These are phyloP conservation scores for Stachybotrys echinatus DNA, from an alignment of 2,329 filamentous ascomycete species.

Conservation along the genomic window DNA sequence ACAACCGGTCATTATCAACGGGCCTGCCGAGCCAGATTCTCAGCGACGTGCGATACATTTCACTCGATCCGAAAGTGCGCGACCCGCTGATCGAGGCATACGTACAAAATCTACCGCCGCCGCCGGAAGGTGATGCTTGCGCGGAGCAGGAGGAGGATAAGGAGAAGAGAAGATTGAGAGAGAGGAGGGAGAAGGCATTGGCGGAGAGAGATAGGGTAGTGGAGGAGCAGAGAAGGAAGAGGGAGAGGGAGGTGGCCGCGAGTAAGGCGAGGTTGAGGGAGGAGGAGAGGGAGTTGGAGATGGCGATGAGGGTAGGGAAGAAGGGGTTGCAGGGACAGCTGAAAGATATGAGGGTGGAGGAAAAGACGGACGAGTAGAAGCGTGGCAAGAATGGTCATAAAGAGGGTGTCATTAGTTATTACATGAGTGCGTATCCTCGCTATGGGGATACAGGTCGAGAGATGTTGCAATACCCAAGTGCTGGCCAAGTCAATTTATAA, in stretches of 20 bases:
- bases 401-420: too few relatives aligned
- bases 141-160: conserved; percentile 46
- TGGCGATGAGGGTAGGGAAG: conserved; percentile 64
- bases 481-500: conserved; percentile 18
- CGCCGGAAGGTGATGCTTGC: conserved; percentile 38
- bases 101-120: conserved; percentile 57
- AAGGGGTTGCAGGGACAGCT: conserved; percentile 61
- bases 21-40: conserved; percentile 58
- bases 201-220: conserved; percentile 58
- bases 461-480: too few relatives aligned
- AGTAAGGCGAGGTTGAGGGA: conserved; percentile 59
- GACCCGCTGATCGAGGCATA: conserved; percentile 63
- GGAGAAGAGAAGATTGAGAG: conserved; percentile 39
- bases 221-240: conserved; percentile 56
- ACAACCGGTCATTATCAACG: conserved; percentile 50
- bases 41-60: conserved; percentile 65
- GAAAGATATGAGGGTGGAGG: conserved; percentile 18
- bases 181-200: conserved; percentile 61
- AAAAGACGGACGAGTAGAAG: conserved; percentile 11
- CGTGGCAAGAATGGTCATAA: neutral
- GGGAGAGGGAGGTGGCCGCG: conserved; percentile 53
- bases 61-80: conserved; percentile 54
- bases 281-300: conserved; percentile 62
- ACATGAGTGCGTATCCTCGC: too few relatives aligned
- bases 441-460: too few relatives aligned